phyloP scores from a whole-genome alignment of 1,139 yeast genomes.

The Eremothecium sinecaudum region DNA sequence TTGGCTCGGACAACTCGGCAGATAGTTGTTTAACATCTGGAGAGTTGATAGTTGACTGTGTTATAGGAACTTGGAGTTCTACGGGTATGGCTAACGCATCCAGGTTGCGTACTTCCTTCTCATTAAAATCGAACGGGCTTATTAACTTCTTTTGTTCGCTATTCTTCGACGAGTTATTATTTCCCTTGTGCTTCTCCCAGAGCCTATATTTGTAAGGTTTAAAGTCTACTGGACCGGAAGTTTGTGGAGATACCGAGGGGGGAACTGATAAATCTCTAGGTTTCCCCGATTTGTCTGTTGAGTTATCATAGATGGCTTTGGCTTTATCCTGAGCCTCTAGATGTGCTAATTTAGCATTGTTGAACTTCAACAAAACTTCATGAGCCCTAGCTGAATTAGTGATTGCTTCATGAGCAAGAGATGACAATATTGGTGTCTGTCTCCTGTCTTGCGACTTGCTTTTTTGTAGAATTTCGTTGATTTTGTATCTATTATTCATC shows the following conservation, averaged over 20 bases:
- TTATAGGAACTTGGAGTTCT: conserved; percentile 6
- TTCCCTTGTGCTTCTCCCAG: conserved; percentile 7
- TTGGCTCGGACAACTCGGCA: neutral
- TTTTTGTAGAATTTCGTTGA: conserved; percentile 27
- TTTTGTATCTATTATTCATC: conserved; percentile 27
- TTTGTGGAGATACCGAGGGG: neutral
- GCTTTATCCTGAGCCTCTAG: conserved; percentile 10
- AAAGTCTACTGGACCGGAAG: neutral
- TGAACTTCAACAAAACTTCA: conserved; percentile 10
- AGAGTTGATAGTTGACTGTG: neutral
- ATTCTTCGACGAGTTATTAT: neutral
- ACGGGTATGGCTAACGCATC: conserved; percentile 27
- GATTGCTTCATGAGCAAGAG: conserved; percentile 21
- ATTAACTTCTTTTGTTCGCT: conserved; percentile 1
- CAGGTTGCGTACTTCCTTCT: conserved; percentile 20
- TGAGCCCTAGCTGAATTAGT: conserved; percentile 15
- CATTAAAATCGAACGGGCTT: conserved; percentile 21
- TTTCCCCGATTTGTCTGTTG: neutral
- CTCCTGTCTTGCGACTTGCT: conserved; percentile 25
- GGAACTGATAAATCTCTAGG: neutral
- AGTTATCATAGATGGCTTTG: conserved; percentile 8
- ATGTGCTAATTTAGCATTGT: conserved; percentile 12
- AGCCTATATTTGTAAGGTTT: conserved; percentile 13
- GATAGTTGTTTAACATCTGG: neutral
- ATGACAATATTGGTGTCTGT: conserved; percentile 30